Base-by-base conservation (phyloP, 2,329 filamentous ascomycete genomes). In the Colletotrichum limetticola region DNA sequence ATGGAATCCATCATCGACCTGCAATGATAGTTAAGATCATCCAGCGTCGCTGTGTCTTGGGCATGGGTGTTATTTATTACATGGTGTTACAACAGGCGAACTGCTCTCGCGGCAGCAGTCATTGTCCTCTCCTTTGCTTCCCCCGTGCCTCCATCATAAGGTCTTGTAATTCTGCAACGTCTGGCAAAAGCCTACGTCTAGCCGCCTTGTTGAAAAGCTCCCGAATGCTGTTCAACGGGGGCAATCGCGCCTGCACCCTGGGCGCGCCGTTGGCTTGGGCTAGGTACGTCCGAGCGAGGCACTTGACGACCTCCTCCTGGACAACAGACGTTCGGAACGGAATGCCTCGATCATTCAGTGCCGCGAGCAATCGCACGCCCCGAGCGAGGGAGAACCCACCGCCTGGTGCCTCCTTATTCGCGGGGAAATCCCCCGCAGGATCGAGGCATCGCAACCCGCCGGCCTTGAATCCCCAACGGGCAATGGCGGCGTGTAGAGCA, bases 401-500 rank as follows among this genome's bases (percentile, higher is more conserved):
- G 11, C 76, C 62, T 11, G 78, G 70, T 11, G 68, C 75, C 35
- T 64, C 14, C 6, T 73, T 42, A 24, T 71, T 26, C 24, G n/a
- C 26, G 16, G 65, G 24, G 35, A n/a, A 4, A 24, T 32, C n/a
- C 7, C 1, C 16, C 55, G 49, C 42, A 49, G 19, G 22, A 9
- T 42, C 28, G 52, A 46, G 19, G 22, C n/a, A 19, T 49, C 57
- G 28, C 2, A 79, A 77, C 28, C 82, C 65, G 14, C 78, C 81
- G 62, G 81, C 77, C 68, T 85, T 80, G 67, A 89, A 89, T 0
- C 84, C 83, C 82, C 84, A 87, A 46, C 86, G 80, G 9, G 88
- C 74, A 19, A 88, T 81, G 2, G 78, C 77, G 1, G 80, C 78
- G 65, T 87, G 79, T 24, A 88, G 69, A 30, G 76, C 46, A 30